These are phyloP conservation scores for Rhododendron mucronatum DNA, from an alignment of 148 eudicot genomes.

Conservation along the genomic window DNA sequence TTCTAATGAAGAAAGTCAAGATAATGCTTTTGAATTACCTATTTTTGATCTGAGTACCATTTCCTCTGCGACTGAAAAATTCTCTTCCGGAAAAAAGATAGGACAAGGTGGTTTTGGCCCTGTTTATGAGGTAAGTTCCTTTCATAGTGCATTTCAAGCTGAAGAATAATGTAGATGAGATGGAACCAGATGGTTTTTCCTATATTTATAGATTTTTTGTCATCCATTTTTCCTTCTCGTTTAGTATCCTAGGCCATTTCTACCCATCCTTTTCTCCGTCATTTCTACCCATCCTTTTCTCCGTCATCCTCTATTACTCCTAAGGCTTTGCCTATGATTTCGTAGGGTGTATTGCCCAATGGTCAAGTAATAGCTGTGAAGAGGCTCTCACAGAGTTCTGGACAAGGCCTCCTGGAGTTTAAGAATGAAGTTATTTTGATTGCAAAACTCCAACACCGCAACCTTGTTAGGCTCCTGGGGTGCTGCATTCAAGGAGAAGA, in stretches of 20 bases:
- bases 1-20: conserved; percentile 8
- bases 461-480: conserved; percentile 44
- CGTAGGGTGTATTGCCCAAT: conserved; percentile 31
- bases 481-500: conserved; percentile 42
- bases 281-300: not conserved
- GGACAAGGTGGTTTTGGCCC: conserved; percentile 46
- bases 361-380: conserved; percentile 50
- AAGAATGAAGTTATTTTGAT: conserved; percentile 42
- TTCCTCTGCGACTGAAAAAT: conserved; percentile 25
- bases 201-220: not conserved
- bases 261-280: not conserved
- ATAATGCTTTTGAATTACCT: conserved; percentile 22
- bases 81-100: conserved; percentile 26
- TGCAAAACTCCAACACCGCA: conserved; percentile 49
- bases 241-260: not conserved
- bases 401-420: conserved; percentile 46
- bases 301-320: not conserved
- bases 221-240: not conserved
- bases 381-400: conserved; percentile 38
- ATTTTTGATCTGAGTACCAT: conserved; percentile 15
- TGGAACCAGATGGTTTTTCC: not conserved
- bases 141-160: not conserved
- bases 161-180: not conserved
- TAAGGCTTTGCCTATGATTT: not conserved
- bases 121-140: conserved; percentile 35